Conservation (phyloP, 129 eudicot species). For the Glebionis coronaria region DNA sequence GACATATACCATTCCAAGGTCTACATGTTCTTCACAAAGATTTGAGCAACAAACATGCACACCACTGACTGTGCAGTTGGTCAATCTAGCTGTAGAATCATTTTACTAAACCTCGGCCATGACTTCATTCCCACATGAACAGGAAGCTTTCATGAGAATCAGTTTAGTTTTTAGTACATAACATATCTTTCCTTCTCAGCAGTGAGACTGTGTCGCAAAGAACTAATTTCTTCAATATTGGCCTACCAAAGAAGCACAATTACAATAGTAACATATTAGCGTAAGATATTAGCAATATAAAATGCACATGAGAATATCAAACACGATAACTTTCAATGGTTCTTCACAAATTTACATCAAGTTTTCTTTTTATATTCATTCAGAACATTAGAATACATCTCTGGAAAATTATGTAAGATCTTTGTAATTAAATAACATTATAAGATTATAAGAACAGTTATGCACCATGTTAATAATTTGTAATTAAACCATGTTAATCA, state of each 20-base stretch:
- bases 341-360: slow-evolving; percentile 41
- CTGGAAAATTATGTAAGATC: slow-evolving; percentile 50
- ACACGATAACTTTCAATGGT: background rate
- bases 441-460: too few relatives aligned
- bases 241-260: slow-evolving; percentile 29
- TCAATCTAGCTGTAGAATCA: slow-evolving; percentile 16
- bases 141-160: slow-evolving; percentile 34
- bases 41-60: slow-evolving; percentile 22
- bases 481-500: too few relatives aligned
- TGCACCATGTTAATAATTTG: too few relatives aligned
- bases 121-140: slow-evolving; percentile 24
- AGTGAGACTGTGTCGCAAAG: slow-evolving; percentile 36
- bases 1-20: background rate
- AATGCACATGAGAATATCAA: background rate
- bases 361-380: slow-evolving; percentile 61
- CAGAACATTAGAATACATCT: slow-evolving; percentile 67
- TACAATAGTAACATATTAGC: background rate
- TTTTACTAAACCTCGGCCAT: slow-evolving; percentile 5
- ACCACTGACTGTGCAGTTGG: slow-evolving; percentile 1
- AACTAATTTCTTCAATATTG: slow-evolving; percentile 34
- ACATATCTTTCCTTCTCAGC: slow-evolving; percentile 35
- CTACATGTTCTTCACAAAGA: slow-evolving; percentile 16
- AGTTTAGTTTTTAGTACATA: slow-evolving; percentile 44
- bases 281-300: background rate
- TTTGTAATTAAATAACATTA: too few relatives aligned